Evolutionary conservation across 148 eudicot species (phyloP), one percentile per base, ranked within the genome.

Genomic region (Limonium bicolor): DNA sequence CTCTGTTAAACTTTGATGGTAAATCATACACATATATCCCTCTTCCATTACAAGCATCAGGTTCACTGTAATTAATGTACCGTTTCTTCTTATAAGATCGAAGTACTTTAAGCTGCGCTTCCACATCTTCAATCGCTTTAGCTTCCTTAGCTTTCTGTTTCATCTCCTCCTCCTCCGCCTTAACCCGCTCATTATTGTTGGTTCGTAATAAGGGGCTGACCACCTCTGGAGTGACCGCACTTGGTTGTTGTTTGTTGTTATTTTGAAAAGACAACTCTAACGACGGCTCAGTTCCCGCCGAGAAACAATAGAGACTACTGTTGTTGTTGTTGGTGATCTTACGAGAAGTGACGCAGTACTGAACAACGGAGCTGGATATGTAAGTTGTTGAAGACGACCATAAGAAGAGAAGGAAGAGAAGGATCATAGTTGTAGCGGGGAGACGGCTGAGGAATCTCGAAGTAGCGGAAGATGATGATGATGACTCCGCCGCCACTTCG

Each of bases 1-100:
- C n/a, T n/a, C n/a, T n/a, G n/a, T n/a, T n/a, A n/a, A n/a, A n/a
- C n/a, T 67, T 81, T 43, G 80, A 12, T 12, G 95, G 92, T 43
- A 86, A 41, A 7, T 86, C 86, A 47, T 86, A 81, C 7, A 86
- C 86, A 58, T 64, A 86, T 12, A 86, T 45, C 36, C 92, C 78
- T 57, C 74, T 59, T 6, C 81, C 83, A 3, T 64, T 61, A 36
- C 95, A 86, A 10, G 50, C 53, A 5, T 43, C 8, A 2, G 47
- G 47, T 23, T 43, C 16, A 0, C 36, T 36, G 6, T 43, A 52
- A 46, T 40, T 51, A 4, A 36, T 27, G 7, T 30, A 51, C 27
- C 53, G 34, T 50, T 50, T 56, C 2, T 68, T 23, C 4, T 7
- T 51, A 62, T 76, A 86, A 2, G 86, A 69, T 6, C 95, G 63